A percentile compares a stretch with the other conserved stretches of the same genome.
These are phyloP conservation scores for Globisporangium acanthophoron DNA, from an alignment of 352 stramenopile genomes.

Conservation along the genomic window DNA sequence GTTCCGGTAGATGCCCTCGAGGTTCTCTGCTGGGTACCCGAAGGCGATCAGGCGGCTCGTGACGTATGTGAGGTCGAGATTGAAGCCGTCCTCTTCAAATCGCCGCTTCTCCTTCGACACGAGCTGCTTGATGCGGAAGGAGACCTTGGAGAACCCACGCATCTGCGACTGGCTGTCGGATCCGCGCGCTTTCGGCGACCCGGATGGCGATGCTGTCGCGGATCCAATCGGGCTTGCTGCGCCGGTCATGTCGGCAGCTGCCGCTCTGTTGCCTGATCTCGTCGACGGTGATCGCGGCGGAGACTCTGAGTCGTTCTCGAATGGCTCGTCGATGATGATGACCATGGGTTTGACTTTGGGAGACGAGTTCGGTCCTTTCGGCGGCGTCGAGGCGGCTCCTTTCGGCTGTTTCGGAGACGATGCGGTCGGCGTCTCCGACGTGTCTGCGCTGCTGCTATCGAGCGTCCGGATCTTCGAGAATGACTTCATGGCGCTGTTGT, in stretches of 20 bases:
- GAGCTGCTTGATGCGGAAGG: slow-evolving; percentile 70
- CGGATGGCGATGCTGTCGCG: not conserved
- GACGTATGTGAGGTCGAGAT: slow-evolving; percentile 91
- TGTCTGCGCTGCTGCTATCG: not conserved
- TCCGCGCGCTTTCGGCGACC: slow-evolving; percentile 10
- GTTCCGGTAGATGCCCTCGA: slow-evolving; percentile 89
- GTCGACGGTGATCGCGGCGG: not conserved
- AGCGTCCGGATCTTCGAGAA: slow-evolving; percentile 6
- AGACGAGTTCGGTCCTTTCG: slow-evolving; percentile 9
- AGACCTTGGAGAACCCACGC: slow-evolving; percentile 33
- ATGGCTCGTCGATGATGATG: slow-evolving; percentile 8
- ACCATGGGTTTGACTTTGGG: slow-evolving; percentile 18
- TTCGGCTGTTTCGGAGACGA: not conserved
- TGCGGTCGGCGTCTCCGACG: not conserved
- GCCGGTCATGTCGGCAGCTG: not conserved
- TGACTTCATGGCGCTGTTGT: slow-evolving; percentile 5
- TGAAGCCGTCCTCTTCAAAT: slow-evolving; percentile 86
- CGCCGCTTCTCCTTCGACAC: slow-evolving; percentile 90
- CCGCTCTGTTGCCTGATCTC: not conserved
- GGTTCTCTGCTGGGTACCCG: slow-evolving; percentile 83
- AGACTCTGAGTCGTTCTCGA: not conserved
- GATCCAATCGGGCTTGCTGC: not conserved
- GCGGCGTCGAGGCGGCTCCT: not conserved
- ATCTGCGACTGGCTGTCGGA: slow-evolving; percentile 27
- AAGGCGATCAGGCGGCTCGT: slow-evolving; percentile 83